phyloP scores from a whole-genome alignment of 768 basidiomycete species.

The Phlebiopsis gigantea region DNA sequence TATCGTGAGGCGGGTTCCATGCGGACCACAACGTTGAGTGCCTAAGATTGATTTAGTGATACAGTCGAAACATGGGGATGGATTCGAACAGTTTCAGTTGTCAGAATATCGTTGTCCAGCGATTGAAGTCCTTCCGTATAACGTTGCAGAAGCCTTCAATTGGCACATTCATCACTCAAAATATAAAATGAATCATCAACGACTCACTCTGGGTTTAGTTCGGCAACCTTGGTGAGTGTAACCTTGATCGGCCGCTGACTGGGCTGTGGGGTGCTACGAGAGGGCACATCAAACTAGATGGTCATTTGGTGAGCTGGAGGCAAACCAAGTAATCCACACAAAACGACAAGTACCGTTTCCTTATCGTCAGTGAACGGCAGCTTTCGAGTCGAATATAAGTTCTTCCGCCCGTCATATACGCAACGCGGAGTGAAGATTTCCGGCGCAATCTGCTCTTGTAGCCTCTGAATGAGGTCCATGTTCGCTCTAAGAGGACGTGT shows the following conservation, averaged over 20 bases:
- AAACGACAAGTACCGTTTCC: slow-evolving; percentile 43
- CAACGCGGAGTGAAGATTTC: slow-evolving; percentile 66
- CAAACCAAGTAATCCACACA: not conserved
- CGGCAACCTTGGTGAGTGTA: slow-evolving; percentile 55
- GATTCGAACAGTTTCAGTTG: slow-evolving; percentile 53
- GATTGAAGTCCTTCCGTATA: slow-evolving; percentile 64
- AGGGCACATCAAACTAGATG: slow-evolving; percentile 55
- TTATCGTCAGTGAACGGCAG: slow-evolving; percentile 54
- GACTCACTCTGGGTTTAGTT: slow-evolving; percentile 82
- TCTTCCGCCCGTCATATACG: slow-evolving; percentile 82
- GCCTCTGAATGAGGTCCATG: slow-evolving; percentile 58
- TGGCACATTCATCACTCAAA: not conserved
- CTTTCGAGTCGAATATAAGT: slow-evolving; percentile 57
- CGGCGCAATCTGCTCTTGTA: slow-evolving; percentile 55
- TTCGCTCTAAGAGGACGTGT: slow-evolving; percentile 61
- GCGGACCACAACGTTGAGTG: slow-evolving; percentile 68
- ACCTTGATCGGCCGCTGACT: slow-evolving; percentile 60
- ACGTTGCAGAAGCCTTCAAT: slow-evolving; percentile 50
- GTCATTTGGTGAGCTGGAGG: slow-evolving; percentile 7
- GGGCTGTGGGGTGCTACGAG: slow-evolving; percentile 17
- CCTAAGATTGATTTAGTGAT: slow-evolving; percentile 32
- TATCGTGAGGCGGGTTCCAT: slow-evolving; percentile 66
- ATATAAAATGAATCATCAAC: not conserved
- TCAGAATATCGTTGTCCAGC: slow-evolving; percentile 61
- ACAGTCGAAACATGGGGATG: not conserved